These are phyloP conservation scores for Clathrospora elynae DNA, from an alignment of 2,329 filamentous ascomycete genomes.

Conservation along the genomic window DNA sequence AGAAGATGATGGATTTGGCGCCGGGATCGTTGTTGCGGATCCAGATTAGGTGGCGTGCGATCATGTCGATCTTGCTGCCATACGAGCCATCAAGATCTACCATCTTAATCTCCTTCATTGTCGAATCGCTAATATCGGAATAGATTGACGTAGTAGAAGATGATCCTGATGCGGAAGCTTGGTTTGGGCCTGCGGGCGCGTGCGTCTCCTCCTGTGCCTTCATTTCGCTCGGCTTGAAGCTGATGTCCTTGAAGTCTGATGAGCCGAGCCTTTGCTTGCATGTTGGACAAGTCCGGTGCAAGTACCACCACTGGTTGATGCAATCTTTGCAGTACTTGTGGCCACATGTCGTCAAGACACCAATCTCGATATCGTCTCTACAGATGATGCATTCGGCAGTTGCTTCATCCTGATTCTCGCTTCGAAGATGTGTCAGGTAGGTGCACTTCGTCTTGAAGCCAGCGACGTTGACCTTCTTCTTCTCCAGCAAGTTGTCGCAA, in stretches of 20 bases:
- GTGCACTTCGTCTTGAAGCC: conserved; percentile 72
- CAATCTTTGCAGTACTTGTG: conserved; percentile 89
- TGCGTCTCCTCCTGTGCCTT: conserved; percentile 66
- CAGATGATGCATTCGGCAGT: conserved; percentile 83
- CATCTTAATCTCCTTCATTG: conserved; percentile 78
- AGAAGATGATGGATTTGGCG: conserved; percentile 92
- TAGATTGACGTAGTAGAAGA: conserved; percentile 67
- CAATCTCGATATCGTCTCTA: conserved; percentile 73
- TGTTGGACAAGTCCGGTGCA: conserved; percentile 77
- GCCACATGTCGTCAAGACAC: conserved; percentile 83
- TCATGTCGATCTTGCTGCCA: conserved; percentile 85
- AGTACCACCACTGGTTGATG: conserved; percentile 76
- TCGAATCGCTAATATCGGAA: conserved; percentile 71
- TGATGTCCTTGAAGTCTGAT: conserved; percentile 82
- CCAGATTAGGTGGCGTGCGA: conserved; percentile 77
- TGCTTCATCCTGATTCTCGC: conserved; percentile 63
- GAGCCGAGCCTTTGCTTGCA: conserved; percentile 74
- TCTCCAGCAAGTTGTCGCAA: conserved; percentile 56
- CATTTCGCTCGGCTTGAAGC: conserved; percentile 75
- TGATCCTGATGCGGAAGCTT: conserved; percentile 33
- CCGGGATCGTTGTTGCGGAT: conserved; percentile 82
- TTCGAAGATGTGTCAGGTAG: conserved; percentile 69
- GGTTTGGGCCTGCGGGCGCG: conserved; percentile 20
- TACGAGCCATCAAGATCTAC: conserved; percentile 77
- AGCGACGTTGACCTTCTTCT: conserved; percentile 63